Conservation (phyloP, 108 stramenopile species). For the Fragilariopsis cylindrus region DNA sequence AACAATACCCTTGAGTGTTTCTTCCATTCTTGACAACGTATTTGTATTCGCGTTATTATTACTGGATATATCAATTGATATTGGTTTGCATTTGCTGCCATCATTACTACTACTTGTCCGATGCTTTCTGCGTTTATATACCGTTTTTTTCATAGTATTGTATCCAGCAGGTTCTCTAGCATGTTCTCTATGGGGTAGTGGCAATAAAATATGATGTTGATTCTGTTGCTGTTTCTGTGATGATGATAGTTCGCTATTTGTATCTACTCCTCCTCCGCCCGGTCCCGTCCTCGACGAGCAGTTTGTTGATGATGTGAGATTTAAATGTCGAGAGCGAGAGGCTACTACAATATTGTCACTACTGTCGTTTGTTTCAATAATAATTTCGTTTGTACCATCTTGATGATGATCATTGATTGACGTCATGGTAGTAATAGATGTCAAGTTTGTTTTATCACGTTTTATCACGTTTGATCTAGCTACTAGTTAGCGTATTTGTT, state of each 20-base stretch:
- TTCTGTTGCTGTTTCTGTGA: neutral
- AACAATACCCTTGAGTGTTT: neutral
- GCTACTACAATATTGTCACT: neutral
- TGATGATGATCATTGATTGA: no score
- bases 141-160: conserved; percentile 26
- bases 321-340: neutral
- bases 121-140: conserved; percentile 15
- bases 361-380: no score
- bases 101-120: neutral
- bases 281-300: no score
- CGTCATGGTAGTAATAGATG: no score
- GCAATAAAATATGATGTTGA: conserved; percentile 20
- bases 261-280: no score
- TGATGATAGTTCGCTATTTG: neutral
- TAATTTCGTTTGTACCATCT: no score
- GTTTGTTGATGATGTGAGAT: neutral
- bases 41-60: neutral
- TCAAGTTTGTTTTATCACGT: no score
- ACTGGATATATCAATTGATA: neutral
- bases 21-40: neutral
- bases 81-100: no score
- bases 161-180: conserved; percentile 10
- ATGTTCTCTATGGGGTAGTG: conserved; percentile 18
- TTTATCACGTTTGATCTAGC: no score
- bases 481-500: no score